These are phyloP conservation scores for Conticribra weissflogii DNA, from an alignment of 108 stramenopile species.

Conservation along the genomic window DNA sequence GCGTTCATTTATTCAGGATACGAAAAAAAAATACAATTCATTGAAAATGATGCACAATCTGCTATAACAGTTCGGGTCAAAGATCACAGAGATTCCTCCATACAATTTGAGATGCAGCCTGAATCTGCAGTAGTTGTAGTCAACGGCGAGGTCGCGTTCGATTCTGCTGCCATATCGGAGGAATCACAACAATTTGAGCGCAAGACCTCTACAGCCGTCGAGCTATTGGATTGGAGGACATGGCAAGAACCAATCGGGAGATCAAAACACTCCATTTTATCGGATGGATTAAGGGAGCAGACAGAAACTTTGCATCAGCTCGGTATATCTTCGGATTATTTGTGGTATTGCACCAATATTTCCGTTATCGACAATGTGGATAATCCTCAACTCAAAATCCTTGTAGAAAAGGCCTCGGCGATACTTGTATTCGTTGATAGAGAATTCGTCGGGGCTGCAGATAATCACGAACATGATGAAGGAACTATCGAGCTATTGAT, in stretches of 20 bases:
- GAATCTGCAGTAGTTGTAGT: slow-evolving; percentile 31
- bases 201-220: background rate
- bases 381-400: background rate
- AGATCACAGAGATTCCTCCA: background rate
- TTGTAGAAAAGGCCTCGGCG: slow-evolving; percentile 37
- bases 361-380: slow-evolving; percentile 13
- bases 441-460: slow-evolving; percentile 31
- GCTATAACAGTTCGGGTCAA: background rate
- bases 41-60: background rate
- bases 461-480: slow-evolving; percentile 53
- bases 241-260: slow-evolving; percentile 47
- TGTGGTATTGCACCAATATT: slow-evolving; percentile 59
- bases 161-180: slow-evolving; percentile 27
- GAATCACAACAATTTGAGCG: slow-evolving; percentile 16
- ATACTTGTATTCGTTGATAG: slow-evolving; percentile 56
- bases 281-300: slow-evolving; percentile 52
- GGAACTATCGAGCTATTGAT: slow-evolving; percentile 28
- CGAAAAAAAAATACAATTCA: background rate
- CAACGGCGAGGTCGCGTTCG: slow-evolving; percentile 55
- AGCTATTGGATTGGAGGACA: slow-evolving; percentile 36
- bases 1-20: background rate
- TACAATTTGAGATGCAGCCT: background rate
- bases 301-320: slow-evolving; percentile 32
- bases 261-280: slow-evolving; percentile 6
- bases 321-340: slow-evolving; percentile 53